phyloP scores from a whole-genome alignment of 1,139 yeast genomes.

The Candida gigantensis region DNA sequence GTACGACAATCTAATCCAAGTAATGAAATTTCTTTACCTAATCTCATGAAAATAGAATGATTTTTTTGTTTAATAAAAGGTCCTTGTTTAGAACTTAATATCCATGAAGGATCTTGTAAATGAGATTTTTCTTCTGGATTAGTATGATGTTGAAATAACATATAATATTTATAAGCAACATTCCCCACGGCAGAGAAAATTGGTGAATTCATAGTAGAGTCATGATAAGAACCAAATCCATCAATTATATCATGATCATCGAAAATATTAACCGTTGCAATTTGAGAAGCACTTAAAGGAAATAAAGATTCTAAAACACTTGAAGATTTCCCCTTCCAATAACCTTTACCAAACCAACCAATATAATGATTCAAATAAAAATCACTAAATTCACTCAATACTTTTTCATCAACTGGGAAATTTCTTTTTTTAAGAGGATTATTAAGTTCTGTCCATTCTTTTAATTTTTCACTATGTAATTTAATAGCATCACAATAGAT shows the following conservation, averaged over 20 bases:
- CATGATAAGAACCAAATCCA: conserved; percentile 88
- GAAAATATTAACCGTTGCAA: conserved; percentile 81
- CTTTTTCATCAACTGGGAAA: conserved; percentile 40
- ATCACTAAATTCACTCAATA: conserved; percentile 55
- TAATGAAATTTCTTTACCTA: conserved; percentile 73
- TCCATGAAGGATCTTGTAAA: conserved; percentile 58
- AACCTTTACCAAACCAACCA: conserved; percentile 89
- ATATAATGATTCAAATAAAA: conserved; percentile 75
- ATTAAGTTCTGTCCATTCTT: conserved; percentile 62
- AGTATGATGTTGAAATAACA: conserved; percentile 88
- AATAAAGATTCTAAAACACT: conserved; percentile 64
- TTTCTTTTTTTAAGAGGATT: conserved; percentile 47
- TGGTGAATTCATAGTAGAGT: conserved; percentile 68
- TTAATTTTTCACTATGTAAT: conserved; percentile 52
- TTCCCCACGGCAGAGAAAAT: conserved; percentile 73
- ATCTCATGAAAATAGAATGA: conserved; percentile 67
- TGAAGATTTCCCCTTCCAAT: conserved; percentile 71
- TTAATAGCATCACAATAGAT: conserved; percentile 85
- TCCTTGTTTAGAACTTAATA: conserved; percentile 53
- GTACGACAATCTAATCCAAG: conserved; percentile 91
- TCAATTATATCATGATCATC: conserved; percentile 96
- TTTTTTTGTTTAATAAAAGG: conserved; percentile 66
- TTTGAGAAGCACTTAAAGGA: conserved; percentile 75
- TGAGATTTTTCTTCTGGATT: conserved; percentile 44
- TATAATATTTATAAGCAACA: conserved; percentile 79